Conservation (phyloP, 257 asterid genomes). For the Fraxinus quadrangulata region DNA sequence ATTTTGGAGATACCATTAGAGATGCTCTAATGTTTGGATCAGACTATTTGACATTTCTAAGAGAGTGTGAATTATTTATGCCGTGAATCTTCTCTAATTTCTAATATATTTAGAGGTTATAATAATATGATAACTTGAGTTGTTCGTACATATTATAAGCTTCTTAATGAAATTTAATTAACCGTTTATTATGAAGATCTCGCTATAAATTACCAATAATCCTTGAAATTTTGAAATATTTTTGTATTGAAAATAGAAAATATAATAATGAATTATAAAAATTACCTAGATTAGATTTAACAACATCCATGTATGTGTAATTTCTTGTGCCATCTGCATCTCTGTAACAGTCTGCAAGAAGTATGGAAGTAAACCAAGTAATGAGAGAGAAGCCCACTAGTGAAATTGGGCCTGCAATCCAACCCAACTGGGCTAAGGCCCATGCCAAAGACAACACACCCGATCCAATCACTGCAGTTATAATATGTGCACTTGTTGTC, state of each 20-base stretch:
- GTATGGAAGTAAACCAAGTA: conserved; percentile 58
- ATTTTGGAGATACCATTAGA: no score
- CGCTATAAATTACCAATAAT: background rate
- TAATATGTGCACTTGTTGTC: conserved; percentile 66
- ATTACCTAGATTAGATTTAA: conserved; percentile 52
- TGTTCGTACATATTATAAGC: no score
- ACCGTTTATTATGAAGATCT: background rate
- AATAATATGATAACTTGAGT: no score
- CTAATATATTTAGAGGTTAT: no score
- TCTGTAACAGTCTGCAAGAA: conserved; percentile 66
- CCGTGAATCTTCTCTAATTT: no score
- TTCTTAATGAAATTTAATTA: background rate
- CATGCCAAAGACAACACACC: conserved; percentile 81
- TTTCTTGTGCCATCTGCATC: conserved; percentile 51
- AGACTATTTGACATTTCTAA: no score
- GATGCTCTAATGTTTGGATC: no score
- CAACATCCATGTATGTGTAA: conserved; percentile 57
- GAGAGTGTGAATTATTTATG: no score
- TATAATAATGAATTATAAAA: background rate
- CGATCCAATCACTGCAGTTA: conserved; percentile 77
- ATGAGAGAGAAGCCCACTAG: conserved; percentile 49
- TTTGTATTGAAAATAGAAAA: background rate
- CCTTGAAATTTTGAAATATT: background rate
- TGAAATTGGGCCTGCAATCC: conserved; percentile 68
- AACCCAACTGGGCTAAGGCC: conserved; percentile 76